Conservation (phyloP, 2,329 filamentous ascomycete genomes). For the Cryphonectria radicalis region DNA sequence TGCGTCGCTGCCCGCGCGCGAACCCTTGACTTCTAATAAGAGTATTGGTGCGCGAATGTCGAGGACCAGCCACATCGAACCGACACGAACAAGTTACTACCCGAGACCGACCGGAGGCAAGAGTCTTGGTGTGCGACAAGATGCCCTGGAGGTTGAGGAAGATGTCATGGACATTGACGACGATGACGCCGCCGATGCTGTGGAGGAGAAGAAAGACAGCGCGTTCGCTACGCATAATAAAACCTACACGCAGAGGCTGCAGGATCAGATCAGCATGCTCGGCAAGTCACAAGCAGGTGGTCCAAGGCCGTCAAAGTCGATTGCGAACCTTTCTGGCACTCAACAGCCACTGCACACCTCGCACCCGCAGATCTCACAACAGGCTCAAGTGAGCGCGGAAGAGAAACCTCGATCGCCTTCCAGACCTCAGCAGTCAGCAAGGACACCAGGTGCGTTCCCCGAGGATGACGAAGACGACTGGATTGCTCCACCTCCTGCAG, state of each 20-base stretch:
- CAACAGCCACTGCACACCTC: slow-evolving; percentile 38
- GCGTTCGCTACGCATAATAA: slow-evolving; percentile 71
- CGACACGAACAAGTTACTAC: slow-evolving; percentile 73
- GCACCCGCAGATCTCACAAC: slow-evolving; percentile 37
- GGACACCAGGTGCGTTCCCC: slow-evolving; percentile 64
- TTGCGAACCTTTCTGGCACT: slow-evolving; percentile 43
- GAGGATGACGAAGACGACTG: slow-evolving; percentile 66
- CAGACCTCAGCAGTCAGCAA: slow-evolving; percentile 37
- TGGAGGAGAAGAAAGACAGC: slow-evolving; percentile 51
- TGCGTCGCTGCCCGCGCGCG: slow-evolving; percentile 86
- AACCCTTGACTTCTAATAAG: slow-evolving; percentile 83
- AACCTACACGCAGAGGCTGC: slow-evolving; percentile 89
- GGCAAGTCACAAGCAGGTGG: slow-evolving; percentile 60
- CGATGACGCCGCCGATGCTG: slow-evolving; percentile 44
- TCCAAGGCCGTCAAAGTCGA: slow-evolving; percentile 53
- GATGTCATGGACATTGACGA: slow-evolving; percentile 59
- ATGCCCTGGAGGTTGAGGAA: slow-evolving; percentile 52
- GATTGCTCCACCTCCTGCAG: slow-evolving; percentile 58
- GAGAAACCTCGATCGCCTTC: slow-evolving; percentile 39
- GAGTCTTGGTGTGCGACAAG: slow-evolving; percentile 61
- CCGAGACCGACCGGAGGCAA: slow-evolving; percentile 74
- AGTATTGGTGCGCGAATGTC: slow-evolving; percentile 76
- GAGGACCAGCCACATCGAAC: slow-evolving; percentile 78
- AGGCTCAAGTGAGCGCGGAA: slow-evolving; percentile 34
- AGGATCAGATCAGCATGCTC: slow-evolving; percentile 85